These are phyloP conservation scores for Aureobasidium sp. DNA, from an alignment of 2,329 filamentous ascomycete genomes.

Conservation along the genomic window DNA sequence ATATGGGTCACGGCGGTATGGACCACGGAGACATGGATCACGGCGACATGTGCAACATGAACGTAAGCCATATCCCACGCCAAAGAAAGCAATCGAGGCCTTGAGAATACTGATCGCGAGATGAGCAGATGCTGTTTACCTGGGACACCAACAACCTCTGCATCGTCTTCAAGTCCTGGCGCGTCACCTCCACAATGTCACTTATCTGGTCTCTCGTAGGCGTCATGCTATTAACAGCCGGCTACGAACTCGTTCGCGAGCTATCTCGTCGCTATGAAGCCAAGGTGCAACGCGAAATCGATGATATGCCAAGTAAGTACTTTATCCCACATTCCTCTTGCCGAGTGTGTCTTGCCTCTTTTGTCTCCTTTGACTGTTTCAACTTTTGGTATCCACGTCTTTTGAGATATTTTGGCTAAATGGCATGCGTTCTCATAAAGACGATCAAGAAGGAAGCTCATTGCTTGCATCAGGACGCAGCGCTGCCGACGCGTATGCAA, in stretches of 20 bases:
- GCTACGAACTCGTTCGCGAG: conserved; percentile 84
- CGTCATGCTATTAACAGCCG: conserved; percentile 76
- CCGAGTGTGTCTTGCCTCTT: background rate
- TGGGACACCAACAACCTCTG: conserved; percentile 92
- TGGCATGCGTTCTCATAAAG: background rate
- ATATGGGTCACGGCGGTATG: conserved; percentile 30
- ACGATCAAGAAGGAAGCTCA: conserved; percentile 52
- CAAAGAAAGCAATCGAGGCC: background rate
- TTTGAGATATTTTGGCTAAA: background rate
- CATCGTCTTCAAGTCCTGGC: conserved; percentile 92
- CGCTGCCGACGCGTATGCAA: conserved; percentile 54
- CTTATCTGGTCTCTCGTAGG: conserved; percentile 76
- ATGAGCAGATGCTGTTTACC: conserved; percentile 87
- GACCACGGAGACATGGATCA: conserved; percentile 45
- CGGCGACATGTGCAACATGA: conserved; percentile 74
- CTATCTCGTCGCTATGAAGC: conserved; percentile 69
- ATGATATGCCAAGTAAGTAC: conserved; percentile 31
- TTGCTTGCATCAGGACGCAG: conserved; percentile 68
- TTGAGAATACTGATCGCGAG: background rate
- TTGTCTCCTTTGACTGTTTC: background rate
- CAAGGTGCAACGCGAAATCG: conserved; percentile 44
- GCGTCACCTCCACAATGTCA: conserved; percentile 64
- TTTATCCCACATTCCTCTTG: background rate
- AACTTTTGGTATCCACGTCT: background rate
- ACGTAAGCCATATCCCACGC: conserved; percentile 48